phyloP scores from a whole-genome alignment of 805 yeast genomes.

The Wickerhamiella lipophila region DNA sequence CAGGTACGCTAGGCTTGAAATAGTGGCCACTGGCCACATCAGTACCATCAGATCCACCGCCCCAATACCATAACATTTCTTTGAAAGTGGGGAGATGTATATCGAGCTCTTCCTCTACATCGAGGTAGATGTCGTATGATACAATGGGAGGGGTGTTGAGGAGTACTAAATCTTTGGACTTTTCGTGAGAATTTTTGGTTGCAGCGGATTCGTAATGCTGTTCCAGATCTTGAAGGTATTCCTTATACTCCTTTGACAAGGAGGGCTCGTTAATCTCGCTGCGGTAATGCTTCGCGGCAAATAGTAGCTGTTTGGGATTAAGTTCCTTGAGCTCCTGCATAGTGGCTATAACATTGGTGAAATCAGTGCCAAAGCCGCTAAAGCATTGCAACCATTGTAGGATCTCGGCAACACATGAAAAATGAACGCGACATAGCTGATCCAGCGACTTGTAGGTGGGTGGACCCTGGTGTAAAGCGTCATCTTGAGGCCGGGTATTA shows the following conservation, averaged over 20 bases:
- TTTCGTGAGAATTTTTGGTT: conserved; percentile 18
- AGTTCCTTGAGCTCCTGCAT: conserved; percentile 50
- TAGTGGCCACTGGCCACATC: conserved; percentile 25
- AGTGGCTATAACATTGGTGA: conserved; percentile 28
- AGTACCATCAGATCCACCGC: conserved; percentile 58
- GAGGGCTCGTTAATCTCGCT: conserved; percentile 73
- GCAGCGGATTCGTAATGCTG: conserved; percentile 22
- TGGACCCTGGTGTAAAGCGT: conserved; percentile 14
- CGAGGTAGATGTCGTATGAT: conserved; percentile 24
- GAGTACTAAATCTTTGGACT: conserved; percentile 9
- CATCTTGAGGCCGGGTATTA: conserved; percentile 37
- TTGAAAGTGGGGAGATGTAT: conserved; percentile 58
- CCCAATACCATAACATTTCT: conserved; percentile 64
- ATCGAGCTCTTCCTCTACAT: conserved; percentile 30
- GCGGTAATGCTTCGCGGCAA: conserved; percentile 60
- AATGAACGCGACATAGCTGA: conserved; percentile 51
- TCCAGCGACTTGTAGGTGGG: conserved; percentile 43
- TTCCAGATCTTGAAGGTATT: conserved; percentile 31
- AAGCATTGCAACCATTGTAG: conserved; percentile 86
- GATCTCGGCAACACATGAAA: conserved; percentile 63
- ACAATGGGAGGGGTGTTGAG: conserved; percentile 14
- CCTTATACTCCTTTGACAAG: conserved; percentile 41
- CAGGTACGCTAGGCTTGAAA: conserved; percentile 18
- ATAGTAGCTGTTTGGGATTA: conserved; percentile 56
- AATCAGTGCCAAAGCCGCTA: conserved; percentile 48